Percentiles rank a stretch among this genome's conserved stretches.
phyloP scores from a whole-genome alignment of 148 eudicot species.

The Euryodendron excelsum region DNA sequence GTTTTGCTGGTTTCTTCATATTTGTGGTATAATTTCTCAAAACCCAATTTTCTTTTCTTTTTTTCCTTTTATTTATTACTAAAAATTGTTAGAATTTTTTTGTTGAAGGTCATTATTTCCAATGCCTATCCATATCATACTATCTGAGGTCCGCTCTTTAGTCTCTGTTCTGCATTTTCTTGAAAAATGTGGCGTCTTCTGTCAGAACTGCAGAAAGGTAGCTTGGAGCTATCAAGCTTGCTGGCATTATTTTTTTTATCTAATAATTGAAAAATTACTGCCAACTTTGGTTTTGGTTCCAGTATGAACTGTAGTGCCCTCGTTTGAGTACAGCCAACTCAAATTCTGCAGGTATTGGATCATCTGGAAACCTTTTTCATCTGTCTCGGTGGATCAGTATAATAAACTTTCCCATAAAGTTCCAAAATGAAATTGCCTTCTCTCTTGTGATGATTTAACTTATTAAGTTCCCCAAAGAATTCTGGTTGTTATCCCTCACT shows the following conservation, averaged over 20 bases:
- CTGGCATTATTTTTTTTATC: neutral
- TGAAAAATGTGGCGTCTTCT: neutral
- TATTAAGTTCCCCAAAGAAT: neutral
- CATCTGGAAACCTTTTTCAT: neutral
- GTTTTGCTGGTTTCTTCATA: neutral
- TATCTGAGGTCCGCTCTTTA: neutral
- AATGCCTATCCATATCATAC: too few species aligned
- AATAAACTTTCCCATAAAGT: neutral
- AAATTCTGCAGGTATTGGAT: neutral
- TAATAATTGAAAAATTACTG: neutral
- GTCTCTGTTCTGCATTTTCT: neutral
- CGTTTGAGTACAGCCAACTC: neutral
- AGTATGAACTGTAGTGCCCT: neutral
- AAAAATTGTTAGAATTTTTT: neutral
- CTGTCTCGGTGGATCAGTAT: neutral
- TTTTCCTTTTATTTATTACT: too few species aligned
- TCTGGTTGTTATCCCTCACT: neutral
- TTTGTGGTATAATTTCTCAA: neutral
- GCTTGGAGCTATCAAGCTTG: neutral
- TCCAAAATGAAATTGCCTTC: neutral
- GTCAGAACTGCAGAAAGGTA: neutral
- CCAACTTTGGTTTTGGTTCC: neutral
- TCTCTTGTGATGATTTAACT: neutral
- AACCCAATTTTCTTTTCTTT: neutral
- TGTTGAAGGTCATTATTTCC: neutral